phyloP scores from a whole-genome alignment of 371 early-diverging fungal genomes.

The Chytridiales sp. region DNA sequence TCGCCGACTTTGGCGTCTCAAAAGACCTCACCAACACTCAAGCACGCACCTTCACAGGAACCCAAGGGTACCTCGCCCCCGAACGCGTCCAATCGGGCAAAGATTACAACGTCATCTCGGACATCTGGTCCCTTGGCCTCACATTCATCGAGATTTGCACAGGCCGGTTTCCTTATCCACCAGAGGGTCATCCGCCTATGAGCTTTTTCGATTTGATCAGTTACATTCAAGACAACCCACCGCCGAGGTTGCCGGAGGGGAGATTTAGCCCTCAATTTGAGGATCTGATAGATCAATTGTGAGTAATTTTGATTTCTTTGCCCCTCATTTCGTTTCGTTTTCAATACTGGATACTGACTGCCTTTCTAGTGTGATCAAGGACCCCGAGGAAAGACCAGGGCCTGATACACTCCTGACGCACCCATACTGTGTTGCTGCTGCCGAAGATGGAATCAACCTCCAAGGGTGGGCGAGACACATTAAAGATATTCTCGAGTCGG shows the following conservation, averaged over 20 bases:
- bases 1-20: slow-evolving; percentile 94
- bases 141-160: slow-evolving; percentile 86
- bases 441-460: slow-evolving; percentile 18
- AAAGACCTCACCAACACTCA: slow-evolving; percentile 86
- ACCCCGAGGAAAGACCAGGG: slow-evolving; percentile 54
- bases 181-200: slow-evolving; percentile 23
- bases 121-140: slow-evolving; percentile 94
- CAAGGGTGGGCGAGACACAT: slow-evolving; percentile 18
- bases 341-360: not conserved
- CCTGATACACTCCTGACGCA: slow-evolving; percentile 20
- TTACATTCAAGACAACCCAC: slow-evolving; percentile 83
- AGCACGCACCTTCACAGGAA: slow-evolving; percentile 91
- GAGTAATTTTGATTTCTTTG: slow-evolving; percentile 31
- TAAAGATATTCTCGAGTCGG: too few relatives aligned
- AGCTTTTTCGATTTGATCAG: slow-evolving; percentile 81
- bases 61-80: slow-evolving; percentile 94
- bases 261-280: slow-evolving; percentile 71
- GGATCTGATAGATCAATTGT: slow-evolving; percentile 75
- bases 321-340: not conserved
- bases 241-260: slow-evolving; percentile 69
- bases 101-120: slow-evolving; percentile 78
- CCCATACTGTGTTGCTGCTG: slow-evolving; percentile 12
- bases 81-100: slow-evolving; percentile 86
- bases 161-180: slow-evolving; percentile 73
- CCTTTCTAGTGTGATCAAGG: slow-evolving; percentile 66